Conservation (phyloP, 163 green algal genomes). For the Chlorella variabilis region DNA sequence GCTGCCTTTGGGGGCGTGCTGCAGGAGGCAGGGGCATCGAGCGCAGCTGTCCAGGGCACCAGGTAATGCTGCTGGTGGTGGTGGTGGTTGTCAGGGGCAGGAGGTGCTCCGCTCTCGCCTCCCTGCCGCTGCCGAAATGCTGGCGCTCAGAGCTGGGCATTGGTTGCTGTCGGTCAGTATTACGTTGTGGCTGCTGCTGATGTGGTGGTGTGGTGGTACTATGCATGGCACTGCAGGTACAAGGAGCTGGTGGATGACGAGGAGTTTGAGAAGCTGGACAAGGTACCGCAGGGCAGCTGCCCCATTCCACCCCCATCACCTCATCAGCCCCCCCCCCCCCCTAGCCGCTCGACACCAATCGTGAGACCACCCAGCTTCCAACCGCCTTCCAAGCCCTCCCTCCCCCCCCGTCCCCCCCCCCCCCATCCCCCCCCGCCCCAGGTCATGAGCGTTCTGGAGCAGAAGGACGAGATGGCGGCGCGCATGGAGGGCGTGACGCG, state of each 20-base stretch:
- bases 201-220: not conserved
- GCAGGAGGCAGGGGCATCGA: conserved; percentile 14
- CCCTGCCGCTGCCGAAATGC: too few species aligned
- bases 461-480: conserved; percentile 62
- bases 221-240: conserved; percentile 50
- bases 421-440: not conserved
- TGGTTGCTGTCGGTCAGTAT: too few species aligned
- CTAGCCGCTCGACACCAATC: too few species aligned
- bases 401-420: too few species aligned
- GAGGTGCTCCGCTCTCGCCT: too few species aligned
- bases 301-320: not conserved
- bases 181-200: too few species aligned
- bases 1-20: conserved; percentile 57
- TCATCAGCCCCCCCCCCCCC: too few species aligned
- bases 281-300: not conserved
- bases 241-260: conserved; percentile 64
- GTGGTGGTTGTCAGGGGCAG: not conserved
- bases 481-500: conserved; percentile 65
- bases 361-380: too few species aligned
- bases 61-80: not conserved
- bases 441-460: conserved; percentile 62
- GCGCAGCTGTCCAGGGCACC: conserved; percentile 17
- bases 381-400: too few species aligned
- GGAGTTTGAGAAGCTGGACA: conserved; percentile 48
- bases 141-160: too few species aligned